These are phyloP conservation scores for Erythrophleum ivorense DNA, from an alignment of 331 rosid species.

Conservation along the genomic window DNA sequence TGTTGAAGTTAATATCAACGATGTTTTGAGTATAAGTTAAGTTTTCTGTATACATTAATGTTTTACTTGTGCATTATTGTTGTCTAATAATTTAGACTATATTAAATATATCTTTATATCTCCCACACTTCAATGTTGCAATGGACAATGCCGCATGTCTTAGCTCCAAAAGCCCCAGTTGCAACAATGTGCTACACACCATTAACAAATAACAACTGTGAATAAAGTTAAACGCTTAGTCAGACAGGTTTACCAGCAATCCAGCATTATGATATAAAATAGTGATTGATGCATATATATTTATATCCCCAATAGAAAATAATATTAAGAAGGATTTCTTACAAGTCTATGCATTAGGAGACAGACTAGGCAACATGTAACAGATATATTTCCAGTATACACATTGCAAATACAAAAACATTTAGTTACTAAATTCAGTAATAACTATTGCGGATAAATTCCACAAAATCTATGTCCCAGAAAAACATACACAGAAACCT, in stretches of 20 bases:
- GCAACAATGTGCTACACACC: neutral
- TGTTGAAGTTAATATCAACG: neutral
- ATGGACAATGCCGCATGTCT: neutral
- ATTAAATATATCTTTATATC: neutral
- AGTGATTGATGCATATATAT: neutral
- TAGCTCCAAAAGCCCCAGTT: neutral
- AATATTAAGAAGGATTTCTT: neutral
- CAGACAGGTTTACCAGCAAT: neutral
- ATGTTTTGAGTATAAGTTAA: neutral
- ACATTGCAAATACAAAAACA: neutral
- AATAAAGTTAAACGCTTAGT: neutral
- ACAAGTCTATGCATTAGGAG: neutral
- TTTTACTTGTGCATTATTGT: neutral
- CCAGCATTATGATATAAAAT: neutral
- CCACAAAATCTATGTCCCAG: neutral
- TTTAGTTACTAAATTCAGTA: neutral
- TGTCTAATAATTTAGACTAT: neutral
- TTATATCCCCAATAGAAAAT: neutral
- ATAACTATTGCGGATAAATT: neutral
- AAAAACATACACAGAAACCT: neutral
- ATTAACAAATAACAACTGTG: neutral
- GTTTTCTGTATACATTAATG: neutral
- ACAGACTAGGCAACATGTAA: neutral
- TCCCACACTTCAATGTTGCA: neutral
- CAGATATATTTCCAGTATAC: neutral